A percentile compares a stretch with the other conserved stretches of the same genome.
These are phyloP conservation scores for Thelonectria rubi DNA, from an alignment of 2,329 filamentous ascomycete genomes.

Conservation along the genomic window DNA sequence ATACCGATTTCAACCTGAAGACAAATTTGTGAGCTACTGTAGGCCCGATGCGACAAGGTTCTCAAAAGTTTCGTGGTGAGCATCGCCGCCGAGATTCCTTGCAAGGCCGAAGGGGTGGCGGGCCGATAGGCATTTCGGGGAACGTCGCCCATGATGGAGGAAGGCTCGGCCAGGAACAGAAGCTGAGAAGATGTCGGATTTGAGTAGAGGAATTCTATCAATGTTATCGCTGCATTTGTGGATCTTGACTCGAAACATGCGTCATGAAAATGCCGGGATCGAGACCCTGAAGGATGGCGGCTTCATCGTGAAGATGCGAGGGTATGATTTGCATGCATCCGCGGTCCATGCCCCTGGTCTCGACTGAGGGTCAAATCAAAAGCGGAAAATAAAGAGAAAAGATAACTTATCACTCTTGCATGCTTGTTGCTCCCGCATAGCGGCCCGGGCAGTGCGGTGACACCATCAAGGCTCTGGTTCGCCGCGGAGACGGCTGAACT, in stretches of 20 bases:
- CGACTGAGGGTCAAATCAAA: neutral
- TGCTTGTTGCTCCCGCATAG: constrained; percentile 4
- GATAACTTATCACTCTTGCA: neutral
- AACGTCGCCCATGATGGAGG: neutral
- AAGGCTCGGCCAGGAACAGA: neutral
- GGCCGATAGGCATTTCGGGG: neutral
- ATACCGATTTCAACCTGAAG: constrained; percentile 8
- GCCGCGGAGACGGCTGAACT: constrained; percentile 12
- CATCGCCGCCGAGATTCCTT: neutral
- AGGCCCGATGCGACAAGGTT: neutral
- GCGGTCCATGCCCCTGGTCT: constrained; percentile 14
- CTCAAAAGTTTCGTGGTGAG: neutral
- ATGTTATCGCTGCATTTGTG: neutral
- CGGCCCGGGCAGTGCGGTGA: neutral
- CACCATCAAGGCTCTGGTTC: neutral
- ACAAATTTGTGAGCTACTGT: neutral
- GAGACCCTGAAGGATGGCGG: neutral
- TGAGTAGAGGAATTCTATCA: neutral
- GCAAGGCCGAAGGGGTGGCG: neutral
- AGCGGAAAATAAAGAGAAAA: neutral
- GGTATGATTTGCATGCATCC: constrained; percentile 20
- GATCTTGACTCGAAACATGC: neutral
- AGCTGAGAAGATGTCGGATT: neutral
- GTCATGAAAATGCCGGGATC: neutral
- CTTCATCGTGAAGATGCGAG: neutral